Percentiles rank a stretch among this genome's conserved stretches.
Conservation (phyloP, 2,329 filamentous ascomycete genomes). For the Verticillium isaacii region DNA sequence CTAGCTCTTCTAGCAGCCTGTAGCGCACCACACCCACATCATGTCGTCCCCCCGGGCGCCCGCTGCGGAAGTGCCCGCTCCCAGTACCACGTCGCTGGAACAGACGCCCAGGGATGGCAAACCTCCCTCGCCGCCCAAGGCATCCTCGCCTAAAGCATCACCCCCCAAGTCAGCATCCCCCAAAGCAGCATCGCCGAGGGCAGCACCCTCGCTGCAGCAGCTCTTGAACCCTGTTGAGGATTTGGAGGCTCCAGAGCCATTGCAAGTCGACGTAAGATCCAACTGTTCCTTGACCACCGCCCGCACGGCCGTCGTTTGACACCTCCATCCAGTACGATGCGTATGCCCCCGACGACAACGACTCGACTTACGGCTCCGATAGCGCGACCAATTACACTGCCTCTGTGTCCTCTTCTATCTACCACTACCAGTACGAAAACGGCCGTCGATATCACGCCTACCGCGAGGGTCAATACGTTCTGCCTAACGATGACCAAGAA, state of each 20-base stretch:
- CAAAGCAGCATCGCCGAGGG: not conserved
- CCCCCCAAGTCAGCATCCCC: not conserved
- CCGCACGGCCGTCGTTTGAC: not conserved
- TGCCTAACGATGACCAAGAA: conserved; percentile 20
- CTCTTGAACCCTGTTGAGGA: conserved; percentile 12
- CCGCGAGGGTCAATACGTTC: conserved; percentile 35
- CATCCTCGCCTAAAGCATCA: not conserved
- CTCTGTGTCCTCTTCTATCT: conserved; percentile 36
- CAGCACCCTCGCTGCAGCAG: not conserved
- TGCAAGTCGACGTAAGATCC: conserved; percentile 18
- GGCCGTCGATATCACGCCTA: conserved; percentile 44
- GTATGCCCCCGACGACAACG: conserved; percentile 12
- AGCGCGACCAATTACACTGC: conserved; percentile 22
- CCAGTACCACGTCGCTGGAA: not conserved
- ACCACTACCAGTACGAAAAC: conserved; percentile 37
- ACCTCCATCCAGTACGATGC: conserved; percentile 1
- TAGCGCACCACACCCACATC: not conserved
- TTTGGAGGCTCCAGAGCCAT: conserved; percentile 13
- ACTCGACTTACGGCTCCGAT: conserved; percentile 30
- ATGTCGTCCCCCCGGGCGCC: not conserved
- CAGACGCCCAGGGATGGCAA: not conserved
- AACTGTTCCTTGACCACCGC: not conserved
- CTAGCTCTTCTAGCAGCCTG: not conserved
- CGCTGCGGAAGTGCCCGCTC: not conserved
- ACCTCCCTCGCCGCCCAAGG: not conserved